Evolutionary conservation across 1,139 yeast genomes (phyloP).

Genomic region (Wickerhamomyces sp.): DNA sequence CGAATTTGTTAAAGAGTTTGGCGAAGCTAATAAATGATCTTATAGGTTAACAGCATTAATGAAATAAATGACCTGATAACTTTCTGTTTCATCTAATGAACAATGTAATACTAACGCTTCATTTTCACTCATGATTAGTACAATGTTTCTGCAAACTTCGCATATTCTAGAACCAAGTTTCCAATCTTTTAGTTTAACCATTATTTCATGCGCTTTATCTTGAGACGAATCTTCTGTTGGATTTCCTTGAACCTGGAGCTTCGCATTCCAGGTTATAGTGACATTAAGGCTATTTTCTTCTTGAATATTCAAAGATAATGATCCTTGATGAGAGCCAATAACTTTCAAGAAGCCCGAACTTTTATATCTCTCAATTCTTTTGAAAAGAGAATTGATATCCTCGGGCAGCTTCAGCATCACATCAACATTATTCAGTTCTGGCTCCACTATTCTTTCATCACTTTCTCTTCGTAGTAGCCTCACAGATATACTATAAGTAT

Average conservation of each 20-base stretch:
- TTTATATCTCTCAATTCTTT: slow-evolving; percentile 53
- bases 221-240: slow-evolving; percentile 8
- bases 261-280: slow-evolving; percentile 54
- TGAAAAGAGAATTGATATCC: slow-evolving; percentile 44
- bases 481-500: slow-evolving; percentile 57
- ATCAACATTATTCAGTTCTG: slow-evolving; percentile 43
- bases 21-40: slow-evolving; percentile 34
- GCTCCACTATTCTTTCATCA: slow-evolving; percentile 43
- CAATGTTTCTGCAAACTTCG: slow-evolving; percentile 48
- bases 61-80: slow-evolving; percentile 52
- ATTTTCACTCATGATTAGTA: slow-evolving; percentile 41
- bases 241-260: slow-evolving; percentile 25
- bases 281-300: slow-evolving; percentile 49
- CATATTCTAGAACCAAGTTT: slow-evolving; percentile 50
- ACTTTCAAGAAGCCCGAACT: slow-evolving; percentile 31
- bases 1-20: slow-evolving; percentile 58
- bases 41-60: slow-evolving; percentile 34
- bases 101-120: slow-evolving; percentile 56
- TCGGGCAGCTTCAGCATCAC: slow-evolving; percentile 47
- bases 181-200: slow-evolving; percentile 53
- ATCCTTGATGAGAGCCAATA: slow-evolving; percentile 29
- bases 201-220: slow-evolving; percentile 34
- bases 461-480: slow-evolving; percentile 44
- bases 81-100: slow-evolving; percentile 50
- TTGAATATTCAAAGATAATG: slow-evolving; percentile 44